Conservation (phyloP, 352 stramenopile species). For the Achlya hypogyna region DNA sequence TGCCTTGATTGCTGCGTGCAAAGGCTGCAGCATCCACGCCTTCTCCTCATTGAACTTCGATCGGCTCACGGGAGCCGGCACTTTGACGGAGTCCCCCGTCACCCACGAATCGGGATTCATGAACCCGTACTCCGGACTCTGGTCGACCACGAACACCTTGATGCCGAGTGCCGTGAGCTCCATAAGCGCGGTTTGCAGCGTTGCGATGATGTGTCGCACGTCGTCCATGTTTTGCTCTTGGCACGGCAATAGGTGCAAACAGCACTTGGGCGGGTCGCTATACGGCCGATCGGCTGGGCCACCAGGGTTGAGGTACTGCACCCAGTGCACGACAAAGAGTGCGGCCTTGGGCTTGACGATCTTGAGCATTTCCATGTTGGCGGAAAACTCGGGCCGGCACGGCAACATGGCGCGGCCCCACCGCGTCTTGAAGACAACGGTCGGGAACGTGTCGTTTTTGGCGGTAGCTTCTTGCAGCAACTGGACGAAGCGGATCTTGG, state of each 20-base stretch:
- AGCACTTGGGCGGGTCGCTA: neutral
- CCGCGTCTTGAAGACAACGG: neutral
- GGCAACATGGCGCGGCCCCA: neutral
- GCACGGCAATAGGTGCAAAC: neutral
- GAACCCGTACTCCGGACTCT: neutral
- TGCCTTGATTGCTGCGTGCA: neutral
- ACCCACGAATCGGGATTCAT: neutral
- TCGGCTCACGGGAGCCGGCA: neutral
- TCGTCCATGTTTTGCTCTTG: neutral
- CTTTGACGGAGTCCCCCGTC: neutral
- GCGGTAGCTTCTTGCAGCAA: neutral
- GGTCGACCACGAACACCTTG: neutral
- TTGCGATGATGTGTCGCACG: neutral
- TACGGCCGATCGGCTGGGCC: neutral
- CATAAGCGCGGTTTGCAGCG: neutral
- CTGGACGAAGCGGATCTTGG: conserved; percentile 6
- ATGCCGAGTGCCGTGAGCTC: conserved; percentile 7
- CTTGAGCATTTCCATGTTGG: neutral
- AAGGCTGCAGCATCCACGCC: neutral
- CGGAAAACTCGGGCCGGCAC: neutral
- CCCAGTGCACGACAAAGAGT: neutral
- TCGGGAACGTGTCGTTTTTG: neutral
- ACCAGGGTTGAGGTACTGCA: neutral
- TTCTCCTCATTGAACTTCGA: neutral
- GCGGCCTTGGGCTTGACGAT: neutral